Evolutionary conservation across 1,139 yeast species (phyloP), one percentile per base, ranked within the genome.

Genomic region (Keqinozyma sinolaborantium): DNA sequence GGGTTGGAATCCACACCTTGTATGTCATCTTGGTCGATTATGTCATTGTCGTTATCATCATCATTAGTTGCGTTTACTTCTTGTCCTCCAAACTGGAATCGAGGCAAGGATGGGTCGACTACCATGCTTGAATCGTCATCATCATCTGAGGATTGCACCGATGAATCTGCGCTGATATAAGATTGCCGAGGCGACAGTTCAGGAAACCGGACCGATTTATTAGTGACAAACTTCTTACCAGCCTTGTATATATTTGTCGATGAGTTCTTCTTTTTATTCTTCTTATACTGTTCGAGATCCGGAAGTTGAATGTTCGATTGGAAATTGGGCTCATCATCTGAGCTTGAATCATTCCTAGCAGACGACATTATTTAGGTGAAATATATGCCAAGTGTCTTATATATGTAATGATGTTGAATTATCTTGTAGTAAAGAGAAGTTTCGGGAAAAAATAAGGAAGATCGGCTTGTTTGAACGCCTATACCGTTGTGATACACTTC

Each of bases 191-290:
- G 53, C 4, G 49, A 50, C 38, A 48, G 50, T 33, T 54, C 67
- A 3, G 67, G 64, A 32, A 60, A 57, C 20, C 63, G 45, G 3
- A 58, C 64, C 11, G 54, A 38, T 21, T 43, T 37, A 16, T 26
- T 31, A 6, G 32, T 41, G 25, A 55, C 52, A 25, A 58, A 40
- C 32, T 52, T 60, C 33, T 56, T 56, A 3, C 63, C 63, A 2
- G 68, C 67, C 37, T 62, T 61, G 14, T 56, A 60, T 13, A 63
- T n/a, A 46, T 48, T 16, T 42, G 47, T 19, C 13, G 38, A 39
- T 13, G 38, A 35, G 12, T 25, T 19, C 11, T 29, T 32, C 19
- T 34, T 32, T 20, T 30, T 31, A 19, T 35, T 35, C 15, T 35
- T 40, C 16, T 39, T 35, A 23, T 37, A 36, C 13, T 29, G 27